Evolutionary conservation across 2,329 filamentous ascomycete species (phyloP), one percentile per base, ranked within the genome.

Genomic region (Coniella vitis): DNA sequence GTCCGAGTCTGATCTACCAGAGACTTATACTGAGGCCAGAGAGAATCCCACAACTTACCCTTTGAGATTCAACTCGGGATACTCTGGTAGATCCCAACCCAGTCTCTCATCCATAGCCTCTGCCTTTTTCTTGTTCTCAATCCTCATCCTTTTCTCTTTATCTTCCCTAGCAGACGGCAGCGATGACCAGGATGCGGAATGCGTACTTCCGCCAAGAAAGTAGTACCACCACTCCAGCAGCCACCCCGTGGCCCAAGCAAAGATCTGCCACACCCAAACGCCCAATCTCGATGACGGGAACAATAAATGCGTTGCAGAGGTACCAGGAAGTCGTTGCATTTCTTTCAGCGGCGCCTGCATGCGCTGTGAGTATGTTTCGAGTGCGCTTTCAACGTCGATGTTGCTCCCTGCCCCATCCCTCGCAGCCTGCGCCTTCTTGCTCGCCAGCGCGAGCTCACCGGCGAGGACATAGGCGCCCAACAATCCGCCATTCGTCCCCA

Each of bases 381-480:
- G 61, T 19, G 67, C 73, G 1, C 39, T 56, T 1, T 49, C 44
- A 2, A 71, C 56, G 32, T 55, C 47, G 22, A 36, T 31, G 14
- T 21, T 12, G 19, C 13, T 29, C 14, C 13, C 38, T n/a, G 61
- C n/a, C 7, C 64, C 58, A 21, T 59, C 58, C 20, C n/a, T n/a
- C n/a, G n/a, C n/a, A n/a, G n/a, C n/a, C n/a, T n/a, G n/a, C n/a
- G n/a, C n/a, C n/a, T n/a, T n/a, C n/a, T n/a, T n/a, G n/a, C n/a
- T n/a, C n/a, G n/a, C n/a, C n/a, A n/a, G n/a, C n/a, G 60, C 58
- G 10, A 76, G 60, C 61, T 79, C 78, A 2, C 79, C 78, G 0
- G 78, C 78, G 4, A 83, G 64, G 2, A 79, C 61, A 56, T 81
- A 82, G 0, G 76, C 75, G 0, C 72, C 71, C 0, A 74, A 57